Evolutionary conservation across 2,329 filamentous ascomycete genomes (phyloP), one percentile per base, ranked within the genome.

Genomic region (Thelonectria rubi): DNA sequence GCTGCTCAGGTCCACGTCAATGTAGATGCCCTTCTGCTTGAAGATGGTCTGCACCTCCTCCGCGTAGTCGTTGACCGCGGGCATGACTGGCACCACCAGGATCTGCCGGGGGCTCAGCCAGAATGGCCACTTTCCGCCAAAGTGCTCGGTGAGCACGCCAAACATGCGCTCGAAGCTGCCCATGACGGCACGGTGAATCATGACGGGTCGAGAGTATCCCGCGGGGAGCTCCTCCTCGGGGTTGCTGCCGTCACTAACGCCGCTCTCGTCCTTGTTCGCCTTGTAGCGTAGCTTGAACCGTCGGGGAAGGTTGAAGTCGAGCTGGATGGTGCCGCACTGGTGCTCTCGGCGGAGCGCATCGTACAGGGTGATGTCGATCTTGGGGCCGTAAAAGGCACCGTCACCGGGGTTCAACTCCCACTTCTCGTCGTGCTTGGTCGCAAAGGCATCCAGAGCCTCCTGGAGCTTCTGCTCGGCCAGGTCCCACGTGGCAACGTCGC

Each of bases 301-400:
- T 60, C 72, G 71, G 32, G 77, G 77, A 60, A 97, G 86, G 73
- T 92, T 91, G 79, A 97, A 97, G 77, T 93, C 93, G 74, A 97
- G 91, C 80, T 98, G 94, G 69, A 98, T 97, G 12, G 94, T 98
- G 70, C 94, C 77, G 65, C 77, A 79, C 70, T 79, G 77, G 65
- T 76, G 74, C 56, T 78, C 92, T 75, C 94, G 87, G 78, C 88
- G 88, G 68, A 97, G 82, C 47, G 92, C 92, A 78, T 97, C 94
- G 53, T 89, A 90, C 73, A 99, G 94, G 64, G 92, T 96, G 74
- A 99, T 95, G 72, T 99, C 95, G 71, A 98, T 97, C 86, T 99
- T 99, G 53, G 95, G 95, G 2, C 95, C 95, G 77, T 99, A 99
- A 81, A 98, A 99, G 55, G 95, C 95, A 74, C 95, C 95, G 72